These are phyloP conservation scores for Bruguiera parviflora DNA, from an alignment of 345 rosid species.

Conservation along the genomic window DNA sequence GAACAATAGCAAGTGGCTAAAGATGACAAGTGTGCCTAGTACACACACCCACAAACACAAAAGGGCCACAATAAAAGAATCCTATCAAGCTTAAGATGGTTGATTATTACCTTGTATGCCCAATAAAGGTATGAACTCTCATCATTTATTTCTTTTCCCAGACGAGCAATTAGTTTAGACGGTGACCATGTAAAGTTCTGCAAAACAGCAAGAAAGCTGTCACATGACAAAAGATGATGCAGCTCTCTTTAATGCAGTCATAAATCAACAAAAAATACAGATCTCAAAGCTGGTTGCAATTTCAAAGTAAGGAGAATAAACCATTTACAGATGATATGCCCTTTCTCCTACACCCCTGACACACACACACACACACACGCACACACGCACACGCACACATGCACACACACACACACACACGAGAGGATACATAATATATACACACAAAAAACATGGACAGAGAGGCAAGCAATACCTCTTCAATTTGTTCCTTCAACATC, in stretches of 20 bases:
- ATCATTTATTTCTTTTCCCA: slow-evolving; percentile 83
- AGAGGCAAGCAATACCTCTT: slow-evolving; percentile 49
- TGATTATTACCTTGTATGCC: slow-evolving; percentile 76
- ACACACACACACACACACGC: neutral
- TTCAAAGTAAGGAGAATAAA: neutral
- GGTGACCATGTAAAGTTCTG: slow-evolving; percentile 88
- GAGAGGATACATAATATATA: neutral
- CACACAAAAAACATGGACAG: neutral
- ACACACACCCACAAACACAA: neutral
- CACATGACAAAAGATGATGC: neutral
- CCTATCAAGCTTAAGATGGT: slow-evolving; percentile 1
- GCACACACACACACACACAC: neutral
- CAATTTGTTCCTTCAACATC: slow-evolving; percentile 85
- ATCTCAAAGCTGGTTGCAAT: neutral
- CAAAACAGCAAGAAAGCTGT: slow-evolving; percentile 11
- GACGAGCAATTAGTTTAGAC: slow-evolving; percentile 66
- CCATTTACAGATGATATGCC: neutral
- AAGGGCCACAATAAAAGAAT: neutral
- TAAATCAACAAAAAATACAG: neutral
- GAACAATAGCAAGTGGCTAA: neutral
- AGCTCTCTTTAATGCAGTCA: slow-evolving; percentile 1
- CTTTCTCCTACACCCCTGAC: neutral
- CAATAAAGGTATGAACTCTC: slow-evolving; percentile 87
- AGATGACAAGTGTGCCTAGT: neutral
- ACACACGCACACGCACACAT: neutral